phyloP scores from a whole-genome alignment of 2,329 filamentous ascomycete species.

The Alternaria infectoria region DNA sequence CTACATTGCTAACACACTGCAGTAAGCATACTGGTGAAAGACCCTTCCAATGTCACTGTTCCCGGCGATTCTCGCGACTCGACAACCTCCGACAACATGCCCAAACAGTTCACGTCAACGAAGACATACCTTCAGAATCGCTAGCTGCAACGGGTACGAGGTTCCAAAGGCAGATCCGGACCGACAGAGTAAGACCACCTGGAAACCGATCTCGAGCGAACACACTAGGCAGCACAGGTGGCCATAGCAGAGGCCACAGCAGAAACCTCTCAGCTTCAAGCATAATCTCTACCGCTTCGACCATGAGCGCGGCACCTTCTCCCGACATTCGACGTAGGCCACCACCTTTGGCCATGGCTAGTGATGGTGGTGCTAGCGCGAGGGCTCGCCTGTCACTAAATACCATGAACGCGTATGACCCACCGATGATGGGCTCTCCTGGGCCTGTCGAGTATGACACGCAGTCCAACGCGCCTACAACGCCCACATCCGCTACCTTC shows the following conservation, averaged over 20 bases:
- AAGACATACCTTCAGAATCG: conserved; percentile 93
- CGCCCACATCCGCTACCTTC: conserved; percentile 83
- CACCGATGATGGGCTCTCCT: conserved; percentile 66
- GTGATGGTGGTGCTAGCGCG: conserved; percentile 64
- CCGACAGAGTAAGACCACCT: conserved; percentile 79
- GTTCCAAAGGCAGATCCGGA: conserved; percentile 90
- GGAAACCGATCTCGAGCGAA: conserved; percentile 76
- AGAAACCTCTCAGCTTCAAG: conserved; percentile 87
- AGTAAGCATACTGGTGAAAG: conserved; percentile 98
- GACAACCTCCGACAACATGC: conserved; percentile 97
- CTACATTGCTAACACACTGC: conserved; percentile 30
- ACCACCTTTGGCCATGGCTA: conserved; percentile 81
- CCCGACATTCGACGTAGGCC: conserved; percentile 70
- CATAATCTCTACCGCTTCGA: conserved; percentile 76
- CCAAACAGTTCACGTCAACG: conserved; percentile 96
- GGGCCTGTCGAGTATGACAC: conserved; percentile 68
- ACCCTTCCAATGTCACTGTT: conserved; percentile 96
- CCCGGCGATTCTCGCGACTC: conserved; percentile 86
- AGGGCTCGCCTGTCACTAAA: conserved; percentile 62
- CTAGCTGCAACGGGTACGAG: conserved; percentile 89
- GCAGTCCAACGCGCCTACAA: conserved; percentile 76
- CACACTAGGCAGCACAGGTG: conserved; percentile 74
- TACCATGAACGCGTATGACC: conserved; percentile 68
- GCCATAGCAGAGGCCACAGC: conserved; percentile 78
- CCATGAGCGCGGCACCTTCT: conserved; percentile 60